Base-by-base conservation (phyloP, 2,329 filamentous ascomycete species). In the Pseudocercospora vitis region DNA sequence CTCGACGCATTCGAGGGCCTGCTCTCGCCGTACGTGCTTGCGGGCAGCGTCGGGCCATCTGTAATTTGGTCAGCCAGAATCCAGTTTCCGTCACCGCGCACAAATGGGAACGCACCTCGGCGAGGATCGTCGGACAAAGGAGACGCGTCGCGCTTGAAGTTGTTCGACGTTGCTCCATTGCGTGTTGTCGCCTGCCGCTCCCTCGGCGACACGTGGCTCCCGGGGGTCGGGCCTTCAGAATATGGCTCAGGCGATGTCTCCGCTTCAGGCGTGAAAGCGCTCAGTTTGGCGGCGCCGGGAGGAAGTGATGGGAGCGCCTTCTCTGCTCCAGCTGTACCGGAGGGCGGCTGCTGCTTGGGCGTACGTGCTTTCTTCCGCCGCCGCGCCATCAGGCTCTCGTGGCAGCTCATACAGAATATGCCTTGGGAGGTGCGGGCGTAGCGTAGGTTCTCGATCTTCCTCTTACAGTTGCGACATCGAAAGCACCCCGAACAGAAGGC, bases 331-430 rank as follows among this genome's bases (percentile, higher is more conserved):
- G 57, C 57, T 46, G 58, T 61, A 39, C 57, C 57, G 18, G 57
- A 58, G 89, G 85, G 76, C 85, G 58, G 83, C 16, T 85, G 81
- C 24, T 52, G 53, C 8, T 57, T 64, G 39, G 56, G 55, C 48
- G 57, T 62, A 71, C 89, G 91, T 32, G 87, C 86, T 71, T 89
- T 91, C 75, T 97, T 96, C 67, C 90, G 83, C 60, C 92, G 82
- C 59, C 92, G 81, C 46, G 92, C 90, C 91, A 97, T 97, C 49
- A 99, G 76, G 23, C 90, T 94, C 73, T 99, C 94, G 69, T 99
- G 94, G 71, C 94, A 99, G 68, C 87, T 91, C 94, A 99, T 99
- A 76, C 94, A 99, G 70, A 99, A 97, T 65, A 99, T 99, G 56
- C 94, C 94, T 73, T 97, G 94, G 6, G 92, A 96, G 1, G 94